These are phyloP conservation scores for Diaporthe vaccinii DNA, from an alignment of 2,329 filamentous ascomycete genomes.

Conservation along the genomic window DNA sequence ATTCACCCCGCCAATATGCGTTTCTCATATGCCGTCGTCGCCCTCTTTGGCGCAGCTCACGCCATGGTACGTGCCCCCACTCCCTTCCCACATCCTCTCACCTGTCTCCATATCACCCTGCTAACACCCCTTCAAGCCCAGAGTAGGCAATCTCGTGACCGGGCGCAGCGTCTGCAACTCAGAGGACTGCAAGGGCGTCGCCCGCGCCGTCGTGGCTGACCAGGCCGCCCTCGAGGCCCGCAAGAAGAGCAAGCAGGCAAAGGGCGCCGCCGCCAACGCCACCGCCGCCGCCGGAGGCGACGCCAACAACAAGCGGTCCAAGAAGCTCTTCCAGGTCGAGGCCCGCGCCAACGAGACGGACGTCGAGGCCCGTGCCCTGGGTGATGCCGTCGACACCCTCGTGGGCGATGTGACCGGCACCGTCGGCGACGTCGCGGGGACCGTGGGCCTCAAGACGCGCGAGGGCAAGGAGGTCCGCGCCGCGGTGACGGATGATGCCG, in stretches of 20 bases:
- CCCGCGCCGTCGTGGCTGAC: constrained; percentile 15
- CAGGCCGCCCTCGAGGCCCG: constrained; percentile 10
- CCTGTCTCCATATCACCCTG: not conserved
- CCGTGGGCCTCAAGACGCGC: constrained; percentile 21
- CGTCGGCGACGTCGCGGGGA: not conserved
- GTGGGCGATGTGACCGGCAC: not conserved
- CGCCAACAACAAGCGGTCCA: constrained; percentile 1
- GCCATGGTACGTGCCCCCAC: constrained; percentile 24
- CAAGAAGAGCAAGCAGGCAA: not conserved
- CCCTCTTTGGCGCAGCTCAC: constrained; percentile 31
- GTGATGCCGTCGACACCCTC: not conserved
- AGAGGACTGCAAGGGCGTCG: constrained; percentile 4
- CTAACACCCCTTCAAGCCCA: constrained; percentile 6
- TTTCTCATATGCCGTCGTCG: constrained; percentile 35
- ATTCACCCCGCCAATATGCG: constrained; percentile 31
- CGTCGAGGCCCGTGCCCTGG: not conserved
- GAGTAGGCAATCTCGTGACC: constrained; percentile 1
- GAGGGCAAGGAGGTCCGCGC: not conserved
- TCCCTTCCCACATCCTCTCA: not conserved
- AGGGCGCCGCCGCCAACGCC: not conserved
- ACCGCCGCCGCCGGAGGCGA: not conserved
- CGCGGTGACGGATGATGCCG: not conserved
- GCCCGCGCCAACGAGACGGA: not conserved
- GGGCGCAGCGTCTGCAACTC: constrained; percentile 12
- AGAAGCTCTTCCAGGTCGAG: not conserved